Base-by-base conservation (phyloP, 768 basidiomycete genomes). In the Xerocomellus dryophilus region DNA sequence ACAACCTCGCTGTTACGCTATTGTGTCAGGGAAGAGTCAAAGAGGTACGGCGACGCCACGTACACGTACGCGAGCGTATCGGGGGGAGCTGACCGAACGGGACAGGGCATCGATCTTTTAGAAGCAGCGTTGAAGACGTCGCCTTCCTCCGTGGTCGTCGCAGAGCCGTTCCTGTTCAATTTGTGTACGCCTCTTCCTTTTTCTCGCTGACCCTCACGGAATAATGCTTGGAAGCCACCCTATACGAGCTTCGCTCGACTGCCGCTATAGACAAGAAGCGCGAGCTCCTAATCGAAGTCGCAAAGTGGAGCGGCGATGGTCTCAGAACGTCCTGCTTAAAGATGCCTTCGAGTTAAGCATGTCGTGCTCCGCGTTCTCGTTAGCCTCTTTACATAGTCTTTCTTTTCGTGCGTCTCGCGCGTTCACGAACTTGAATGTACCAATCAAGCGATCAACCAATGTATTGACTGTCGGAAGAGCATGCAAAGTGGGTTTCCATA, bases 281-380 rank as follows among this genome's bases (percentile, higher is more conserved):
- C 40, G 81, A 82, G 21, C 73, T 93, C 31, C 73, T 93, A 27
- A 60, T 89, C 14, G 84, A 90, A 56, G 88, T 90, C 0, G 85
- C 89, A 14, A 87, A 87, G 65, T 92, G 89, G 89, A 88, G 88
- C 56, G 90, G 90, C 4, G 90, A 93, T 68, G 91, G 90, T 1
- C 68, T 93, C 61, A 84, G 79, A 60, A 83, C 85, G 18, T 80
- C 81, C 34, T 90, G 88, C 65, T 72, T 93, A 62, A 93, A 93
- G 71, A 81, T 92, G 81, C 85, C 88, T 21, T 74, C 82, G 18
- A 83, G 73, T 58, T 82, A 66, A 68, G 47, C 35, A 21, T 38
- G 25, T 27, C 29, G 10, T 9, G 14, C 12, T 5, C 6, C n/a
- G 15, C 23, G 17, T 25, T 9, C 7, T 20, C 7, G 42, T 53